Base-by-base conservation (phyloP, 495 filamentous ascomycete genomes). In the Massariosphaeria phaeospora region DNA sequence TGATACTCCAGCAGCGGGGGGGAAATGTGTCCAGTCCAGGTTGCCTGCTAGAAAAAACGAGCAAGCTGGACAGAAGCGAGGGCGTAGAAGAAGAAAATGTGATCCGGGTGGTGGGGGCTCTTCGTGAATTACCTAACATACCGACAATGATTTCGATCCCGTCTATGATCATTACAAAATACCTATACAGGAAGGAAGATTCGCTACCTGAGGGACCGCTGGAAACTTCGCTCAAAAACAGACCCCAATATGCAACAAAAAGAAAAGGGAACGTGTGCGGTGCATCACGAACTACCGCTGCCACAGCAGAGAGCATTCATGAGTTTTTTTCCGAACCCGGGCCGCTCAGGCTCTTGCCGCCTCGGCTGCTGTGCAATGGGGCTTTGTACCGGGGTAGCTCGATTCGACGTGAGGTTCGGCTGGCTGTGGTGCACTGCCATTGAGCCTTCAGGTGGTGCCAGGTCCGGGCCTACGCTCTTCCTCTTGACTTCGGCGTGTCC, bases 351-450 rank as follows among this genome's bases (percentile, higher is more conserved):
- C 61, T 56, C 42, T 26, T 36, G 31, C 30, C 40, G 34, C 42
- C 40, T 23, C 30, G 33, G 31, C 18, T 25, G 48, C 10, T 43
- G 20, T 18, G 30, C 18, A 25, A 47, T 52, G 21, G 46, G 50
- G 15, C 51, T 46, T 27, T 45, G 53, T 31, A 20, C 36, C 17
- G 48, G 51, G 12, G 33, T 63, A 25, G 44, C 41, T 48, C 59
- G 15, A 33, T 50, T 57, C 31, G 35, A 31, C 20, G 46, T 30
- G 5, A 66, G 53, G 29, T 66, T 66, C 20, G 25, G 52, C 45
- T 57, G 51, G 49, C 57, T 61, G 54, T 64, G 55, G 33, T 61
- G 64, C 23, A 62, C n/a, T n/a, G n/a, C n/a, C n/a, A 64, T 49
- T 55, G 52, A 36, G 64, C 64, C 64, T 38, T 66, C 64, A 41